phyloP scores from a whole-genome alignment of 148 eudicot genomes.

The Rhododendron griersonianum region DNA sequence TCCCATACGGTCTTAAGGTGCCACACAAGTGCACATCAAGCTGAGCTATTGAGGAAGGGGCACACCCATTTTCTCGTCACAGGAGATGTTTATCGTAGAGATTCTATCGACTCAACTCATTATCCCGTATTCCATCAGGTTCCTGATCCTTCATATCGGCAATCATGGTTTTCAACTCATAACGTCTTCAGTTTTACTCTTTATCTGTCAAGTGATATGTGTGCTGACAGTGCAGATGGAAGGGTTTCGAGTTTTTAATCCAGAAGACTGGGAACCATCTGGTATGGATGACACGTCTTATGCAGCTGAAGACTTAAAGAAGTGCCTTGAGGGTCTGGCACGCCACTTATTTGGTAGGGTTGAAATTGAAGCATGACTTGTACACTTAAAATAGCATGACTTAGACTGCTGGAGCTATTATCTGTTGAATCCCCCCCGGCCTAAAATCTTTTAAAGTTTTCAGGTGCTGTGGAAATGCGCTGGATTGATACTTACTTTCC shows the following conservation, averaged over 20 bases:
- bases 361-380: slow-evolving; percentile 2
- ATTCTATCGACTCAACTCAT: slow-evolving; percentile 95
- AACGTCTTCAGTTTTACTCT: not conserved
- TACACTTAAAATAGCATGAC: not conserved
- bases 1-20: slow-evolving; percentile 89
- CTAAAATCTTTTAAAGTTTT: slow-evolving; percentile 8
- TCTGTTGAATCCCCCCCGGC: not conserved
- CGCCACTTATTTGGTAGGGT: slow-evolving; percentile 82
- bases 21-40: slow-evolving; percentile 99
- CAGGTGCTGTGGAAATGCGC: slow-evolving; percentile 98
- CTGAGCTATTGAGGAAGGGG: slow-evolving; percentile 77
- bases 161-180: not conserved
- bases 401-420: not conserved
- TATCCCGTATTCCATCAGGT: slow-evolving; percentile 99
- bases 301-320: slow-evolving; percentile 80
- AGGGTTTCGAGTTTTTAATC: slow-evolving; percentile 82
- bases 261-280: slow-evolving; percentile 80
- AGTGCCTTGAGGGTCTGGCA: slow-evolving; percentile 96
- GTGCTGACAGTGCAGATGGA: slow-evolving; percentile 64
- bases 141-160: slow-evolving; percentile 2
- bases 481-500: slow-evolving; percentile 99
- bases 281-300: slow-evolving; percentile 66
- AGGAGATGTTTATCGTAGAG: slow-evolving; percentile 98
- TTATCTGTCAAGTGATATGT: not conserved
- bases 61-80: slow-evolving; percentile 84